These are phyloP conservation scores for Prunus padus DNA, from an alignment of 306 rosid genomes.

Conservation along the genomic window DNA sequence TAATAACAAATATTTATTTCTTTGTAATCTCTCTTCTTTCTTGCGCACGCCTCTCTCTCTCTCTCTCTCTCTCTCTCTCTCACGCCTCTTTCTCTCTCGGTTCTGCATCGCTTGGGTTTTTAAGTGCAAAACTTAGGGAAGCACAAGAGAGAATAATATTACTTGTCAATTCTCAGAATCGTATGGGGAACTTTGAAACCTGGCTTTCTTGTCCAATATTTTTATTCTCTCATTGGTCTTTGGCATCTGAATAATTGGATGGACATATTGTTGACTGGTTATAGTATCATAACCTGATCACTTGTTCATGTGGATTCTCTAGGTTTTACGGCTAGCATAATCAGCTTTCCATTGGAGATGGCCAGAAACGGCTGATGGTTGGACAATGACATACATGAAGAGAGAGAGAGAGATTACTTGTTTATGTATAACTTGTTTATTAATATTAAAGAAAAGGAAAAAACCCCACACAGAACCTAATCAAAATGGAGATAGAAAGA, in stretches of 20 bases:
- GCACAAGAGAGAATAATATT: background rate
- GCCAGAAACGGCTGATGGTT: constrained; percentile 94
- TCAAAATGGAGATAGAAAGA: background rate
- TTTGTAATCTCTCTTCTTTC: too few relatives aligned
- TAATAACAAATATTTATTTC: too few relatives aligned
- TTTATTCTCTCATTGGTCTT: too few relatives aligned
- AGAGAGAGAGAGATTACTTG: too few relatives aligned
- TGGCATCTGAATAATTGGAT: background rate
- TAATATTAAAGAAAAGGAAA: background rate
- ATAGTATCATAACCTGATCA: background rate
- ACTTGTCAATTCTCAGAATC: background rate
- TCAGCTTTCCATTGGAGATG: constrained; percentile 94
- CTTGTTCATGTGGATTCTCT: constrained; percentile 3
- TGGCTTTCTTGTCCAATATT: background rate
- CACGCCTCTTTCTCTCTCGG: too few relatives aligned
- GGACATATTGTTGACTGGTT: background rate
- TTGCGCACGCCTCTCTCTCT: too few relatives aligned
- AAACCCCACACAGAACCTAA: constrained; percentile 6
- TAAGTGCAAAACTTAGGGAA: background rate
- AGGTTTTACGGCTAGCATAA: constrained; percentile 96
- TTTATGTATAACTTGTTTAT: background rate
- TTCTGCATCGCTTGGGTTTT: too few relatives aligned
- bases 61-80: too few relatives aligned
- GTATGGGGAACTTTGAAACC: background rate
- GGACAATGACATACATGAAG: too few relatives aligned